Percentiles rank a stretch among this genome's conserved stretches.
Conservation (phyloP, 2,329 filamentous ascomycete genomes). For the Alternaria rosae region DNA sequence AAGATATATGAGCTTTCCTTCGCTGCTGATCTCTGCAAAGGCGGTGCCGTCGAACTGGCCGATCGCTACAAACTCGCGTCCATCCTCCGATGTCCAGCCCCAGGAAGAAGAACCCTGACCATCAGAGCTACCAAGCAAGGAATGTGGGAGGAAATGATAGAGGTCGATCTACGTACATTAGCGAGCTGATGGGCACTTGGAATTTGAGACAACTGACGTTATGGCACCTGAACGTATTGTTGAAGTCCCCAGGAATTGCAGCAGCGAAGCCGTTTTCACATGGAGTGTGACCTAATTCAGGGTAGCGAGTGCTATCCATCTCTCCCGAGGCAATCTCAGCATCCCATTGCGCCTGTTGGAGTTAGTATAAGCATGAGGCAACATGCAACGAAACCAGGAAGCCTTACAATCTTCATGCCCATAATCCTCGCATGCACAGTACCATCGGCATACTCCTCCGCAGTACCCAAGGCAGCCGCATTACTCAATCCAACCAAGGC, state of each 20-base stretch:
- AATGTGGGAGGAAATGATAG: constrained; percentile 63
- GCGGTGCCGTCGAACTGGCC: constrained; percentile 53
- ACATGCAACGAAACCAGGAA: background rate
- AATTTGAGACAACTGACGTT: constrained; percentile 31
- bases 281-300: constrained; percentile 37
- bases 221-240: constrained; percentile 48
- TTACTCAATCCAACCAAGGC: constrained; percentile 28
- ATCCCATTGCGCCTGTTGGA: constrained; percentile 31
- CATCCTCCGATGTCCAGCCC: constrained; percentile 60
- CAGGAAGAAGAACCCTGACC: constrained; percentile 55
- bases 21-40: constrained; percentile 50
- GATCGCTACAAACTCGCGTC: constrained; percentile 62
- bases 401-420: constrained; percentile 40
- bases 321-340: constrained; percentile 35
- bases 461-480: constrained; percentile 31
- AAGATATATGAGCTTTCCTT: constrained; percentile 60
- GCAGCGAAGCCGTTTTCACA: constrained; percentile 45
- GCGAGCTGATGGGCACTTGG: background rate
- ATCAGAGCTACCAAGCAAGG: constrained; percentile 56
- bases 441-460: constrained; percentile 45
- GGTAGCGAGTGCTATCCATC: constrained; percentile 38
- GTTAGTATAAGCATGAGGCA: constrained; percentile 6
- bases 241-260: constrained; percentile 42
- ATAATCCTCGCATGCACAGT: constrained; percentile 46
- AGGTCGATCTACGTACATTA: constrained; percentile 55